Percentiles rank a stretch among this genome's conserved stretches.
These are phyloP conservation scores for Ramularia endophylla DNA, from an alignment of 2,329 filamentous ascomycete species.

Conservation along the genomic window DNA sequence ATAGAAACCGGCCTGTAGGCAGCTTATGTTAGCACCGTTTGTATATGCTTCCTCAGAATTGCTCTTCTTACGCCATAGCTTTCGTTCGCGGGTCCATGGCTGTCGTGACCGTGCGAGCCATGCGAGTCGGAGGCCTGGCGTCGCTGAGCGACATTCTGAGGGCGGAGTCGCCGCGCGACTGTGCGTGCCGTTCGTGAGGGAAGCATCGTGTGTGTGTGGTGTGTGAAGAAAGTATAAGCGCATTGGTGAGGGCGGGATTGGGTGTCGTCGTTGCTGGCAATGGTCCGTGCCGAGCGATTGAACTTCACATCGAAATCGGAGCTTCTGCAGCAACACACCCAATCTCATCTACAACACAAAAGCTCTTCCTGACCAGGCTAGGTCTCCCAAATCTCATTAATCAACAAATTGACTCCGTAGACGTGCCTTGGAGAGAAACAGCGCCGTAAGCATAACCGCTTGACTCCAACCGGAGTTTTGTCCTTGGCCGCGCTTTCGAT, in stretches of 20 bases:
- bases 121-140: constrained; percentile 36
- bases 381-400: too few species aligned
- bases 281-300: too few species aligned
- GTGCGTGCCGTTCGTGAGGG: constrained; percentile 1
- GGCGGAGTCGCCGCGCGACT: constrained; percentile 31
- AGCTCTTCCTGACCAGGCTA: too few species aligned
- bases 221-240: neutral
- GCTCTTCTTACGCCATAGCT: constrained; percentile 44
- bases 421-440: too few species aligned
- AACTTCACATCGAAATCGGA: too few species aligned
- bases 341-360: too few species aligned
- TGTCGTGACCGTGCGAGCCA: constrained; percentile 32
- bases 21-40: constrained; percentile 8
- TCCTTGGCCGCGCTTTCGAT: too few species aligned
- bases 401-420: too few species aligned
- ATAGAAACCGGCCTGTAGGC: constrained; percentile 43
- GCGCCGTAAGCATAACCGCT: too few species aligned
- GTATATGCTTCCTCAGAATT: neutral
- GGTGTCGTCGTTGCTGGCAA: too few species aligned
- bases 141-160: constrained; percentile 31
- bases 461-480: too few species aligned
- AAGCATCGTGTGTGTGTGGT: neutral
- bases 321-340: too few species aligned
- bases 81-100: constrained; percentile 39
- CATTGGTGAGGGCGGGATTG: constrained; percentile 1